Conservation (phyloP, 2,329 filamentous ascomycete species). For the Pseudonectria foliicola region DNA sequence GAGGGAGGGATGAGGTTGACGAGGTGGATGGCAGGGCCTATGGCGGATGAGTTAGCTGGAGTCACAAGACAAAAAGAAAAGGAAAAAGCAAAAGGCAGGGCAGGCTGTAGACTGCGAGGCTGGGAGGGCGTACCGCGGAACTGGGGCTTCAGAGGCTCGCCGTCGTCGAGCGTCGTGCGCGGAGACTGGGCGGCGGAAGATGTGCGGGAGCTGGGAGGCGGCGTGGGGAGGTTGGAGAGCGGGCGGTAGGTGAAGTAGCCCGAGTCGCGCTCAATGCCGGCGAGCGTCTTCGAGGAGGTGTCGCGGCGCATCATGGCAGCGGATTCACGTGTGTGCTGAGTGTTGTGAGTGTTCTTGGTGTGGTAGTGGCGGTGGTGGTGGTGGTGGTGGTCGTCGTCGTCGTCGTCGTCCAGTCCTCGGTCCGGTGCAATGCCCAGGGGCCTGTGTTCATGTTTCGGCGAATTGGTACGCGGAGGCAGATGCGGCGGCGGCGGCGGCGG, state of each 20-base stretch:
- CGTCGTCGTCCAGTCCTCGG: constrained; percentile 15
- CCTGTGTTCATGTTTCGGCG: constrained; percentile 18
- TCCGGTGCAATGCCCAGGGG: constrained; percentile 12
- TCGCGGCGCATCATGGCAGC: not conserved
- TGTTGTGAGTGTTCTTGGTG: too few species aligned
- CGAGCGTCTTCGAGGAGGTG: not conserved
- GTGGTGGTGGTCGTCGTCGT: too few species aligned
- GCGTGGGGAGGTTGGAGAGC: constrained; percentile 60
- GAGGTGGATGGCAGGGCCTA: constrained; percentile 59
- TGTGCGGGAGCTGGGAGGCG: constrained; percentile 47
- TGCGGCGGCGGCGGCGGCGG: not conserved
- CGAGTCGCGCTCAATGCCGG: constrained; percentile 28
- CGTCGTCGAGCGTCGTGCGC: constrained; percentile 35
- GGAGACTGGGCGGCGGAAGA: constrained; percentile 39
- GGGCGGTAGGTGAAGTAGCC: constrained; percentile 60
- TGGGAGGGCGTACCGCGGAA: constrained; percentile 36
- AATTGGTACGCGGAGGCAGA: constrained; percentile 6
- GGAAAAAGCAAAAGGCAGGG: constrained; percentile 1
- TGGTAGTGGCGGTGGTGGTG: too few species aligned
- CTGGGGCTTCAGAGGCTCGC: constrained; percentile 33
- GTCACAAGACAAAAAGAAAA: constrained; percentile 1
- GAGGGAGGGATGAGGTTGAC: constrained; percentile 59
- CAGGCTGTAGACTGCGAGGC: constrained; percentile 13
- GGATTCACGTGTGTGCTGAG: constrained; percentile 1
- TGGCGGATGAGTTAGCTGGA: constrained; percentile 6